Evolutionary conservation across 495 filamentous ascomycete species (phyloP).

Genomic region (Tuber umbilicatum): DNA sequence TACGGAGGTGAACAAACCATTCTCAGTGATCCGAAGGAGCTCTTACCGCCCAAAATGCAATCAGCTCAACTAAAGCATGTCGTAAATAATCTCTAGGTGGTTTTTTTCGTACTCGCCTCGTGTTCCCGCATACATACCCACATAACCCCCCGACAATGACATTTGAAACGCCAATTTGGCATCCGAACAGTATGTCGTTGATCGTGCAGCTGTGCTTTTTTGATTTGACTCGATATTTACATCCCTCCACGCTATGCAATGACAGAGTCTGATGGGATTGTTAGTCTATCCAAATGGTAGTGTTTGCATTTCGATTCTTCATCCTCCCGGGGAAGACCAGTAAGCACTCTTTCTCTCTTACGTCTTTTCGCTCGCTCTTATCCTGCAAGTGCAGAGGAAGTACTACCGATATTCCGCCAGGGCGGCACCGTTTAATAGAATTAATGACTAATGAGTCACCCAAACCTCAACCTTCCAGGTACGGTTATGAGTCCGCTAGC

Average conservation of each 20-base stretch:
- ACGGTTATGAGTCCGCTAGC: constrained; percentile 94
- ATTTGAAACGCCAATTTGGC: constrained; percentile 86
- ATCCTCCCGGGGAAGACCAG: constrained; percentile 93
- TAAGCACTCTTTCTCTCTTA: constrained; percentile 28
- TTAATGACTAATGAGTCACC: background rate
- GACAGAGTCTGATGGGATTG: constrained; percentile 20
- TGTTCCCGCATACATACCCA: constrained; percentile 94
- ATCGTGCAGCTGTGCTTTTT: constrained; percentile 24
- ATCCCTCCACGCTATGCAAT: background rate
- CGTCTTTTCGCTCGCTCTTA: constrained; percentile 6
- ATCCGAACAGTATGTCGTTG: constrained; percentile 74
- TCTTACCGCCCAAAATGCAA: background rate
- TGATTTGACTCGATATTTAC: constrained; percentile 11
- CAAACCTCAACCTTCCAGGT: constrained; percentile 46
- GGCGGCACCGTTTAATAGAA: background rate
- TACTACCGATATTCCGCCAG: background rate
- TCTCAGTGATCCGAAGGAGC: background rate
- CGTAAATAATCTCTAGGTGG: constrained; percentile 50
- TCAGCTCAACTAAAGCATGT: background rate
- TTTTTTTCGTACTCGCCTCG: constrained; percentile 85
- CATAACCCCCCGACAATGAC: constrained; percentile 89
- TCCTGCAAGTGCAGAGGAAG: background rate
- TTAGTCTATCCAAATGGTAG: constrained; percentile 83
- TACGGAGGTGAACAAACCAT: constrained; percentile 62
- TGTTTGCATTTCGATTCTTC: constrained; percentile 96